Evolutionary conservation across 2,329 filamentous ascomycete species (phyloP).

Genomic region (Colletotrichum noveboracense): DNA sequence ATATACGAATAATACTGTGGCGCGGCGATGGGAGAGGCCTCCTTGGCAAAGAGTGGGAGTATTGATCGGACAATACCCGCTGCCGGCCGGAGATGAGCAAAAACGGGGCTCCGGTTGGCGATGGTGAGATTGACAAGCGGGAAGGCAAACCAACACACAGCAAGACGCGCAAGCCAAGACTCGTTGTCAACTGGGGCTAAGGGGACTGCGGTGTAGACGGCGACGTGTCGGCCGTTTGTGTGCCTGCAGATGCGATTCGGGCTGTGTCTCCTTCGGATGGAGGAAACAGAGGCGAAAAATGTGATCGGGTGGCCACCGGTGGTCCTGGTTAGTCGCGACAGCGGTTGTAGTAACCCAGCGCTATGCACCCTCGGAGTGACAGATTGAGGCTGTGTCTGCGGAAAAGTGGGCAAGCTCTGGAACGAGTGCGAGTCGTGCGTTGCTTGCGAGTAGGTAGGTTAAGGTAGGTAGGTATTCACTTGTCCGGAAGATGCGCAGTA

Average conservation of each 20-base stretch:
- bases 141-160: background rate
- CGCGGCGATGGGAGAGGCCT: background rate
- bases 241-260: background rate
- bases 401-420: constrained; percentile 12
- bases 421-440: constrained; percentile 14
- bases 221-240: background rate
- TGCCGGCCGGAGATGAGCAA: constrained; percentile 3
- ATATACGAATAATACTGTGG: background rate
- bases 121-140: background rate
- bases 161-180: constrained; percentile 1
- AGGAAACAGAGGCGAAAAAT: background rate
- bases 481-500: background rate
- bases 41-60: background rate
- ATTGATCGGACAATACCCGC: background rate
- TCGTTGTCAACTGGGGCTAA: background rate
- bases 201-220: background rate
- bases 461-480: background rate
- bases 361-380: background rate
- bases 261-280: background rate
- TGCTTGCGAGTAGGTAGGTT: background rate
- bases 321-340: background rate
- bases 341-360: constrained; percentile 9
- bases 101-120: background rate
- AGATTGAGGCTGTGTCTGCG: constrained; percentile 5
- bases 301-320: background rate